Conservation (phyloP, 257 asterid species). For the Solanum okadae region DNA sequence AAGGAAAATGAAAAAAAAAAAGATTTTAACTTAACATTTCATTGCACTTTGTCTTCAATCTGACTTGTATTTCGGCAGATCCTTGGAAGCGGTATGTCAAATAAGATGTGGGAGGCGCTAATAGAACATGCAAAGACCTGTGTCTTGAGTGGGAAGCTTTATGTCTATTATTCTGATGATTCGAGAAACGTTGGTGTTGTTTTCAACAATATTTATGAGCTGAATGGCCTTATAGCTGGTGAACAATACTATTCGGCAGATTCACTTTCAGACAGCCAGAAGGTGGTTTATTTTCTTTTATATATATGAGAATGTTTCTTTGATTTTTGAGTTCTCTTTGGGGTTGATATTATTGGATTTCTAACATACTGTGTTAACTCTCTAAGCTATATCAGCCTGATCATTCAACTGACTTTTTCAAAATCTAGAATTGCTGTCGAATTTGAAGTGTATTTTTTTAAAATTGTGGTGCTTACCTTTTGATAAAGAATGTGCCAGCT, state of each 20-base stretch:
- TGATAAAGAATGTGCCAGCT: not conserved
- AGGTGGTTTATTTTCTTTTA: slow-evolving; percentile 35
- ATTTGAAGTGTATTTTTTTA: not conserved
- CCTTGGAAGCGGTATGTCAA: slow-evolving; percentile 98
- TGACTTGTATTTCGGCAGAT: slow-evolving; percentile 34
- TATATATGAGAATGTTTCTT: not conserved
- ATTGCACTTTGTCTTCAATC: not conserved
- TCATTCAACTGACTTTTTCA: not conserved
- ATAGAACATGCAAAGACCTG: slow-evolving; percentile 93
- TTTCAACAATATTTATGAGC: slow-evolving; percentile 85
- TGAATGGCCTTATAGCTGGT: slow-evolving; percentile 77
- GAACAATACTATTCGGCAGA: slow-evolving; percentile 80
- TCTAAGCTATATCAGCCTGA: not conserved
- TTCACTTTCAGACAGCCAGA: slow-evolving; percentile 89
- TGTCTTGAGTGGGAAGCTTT: slow-evolving; percentile 85
- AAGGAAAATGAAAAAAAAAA: not conserved
- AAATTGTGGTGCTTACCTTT: not conserved
- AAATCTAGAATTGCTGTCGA: not conserved
- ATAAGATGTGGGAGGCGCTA: slow-evolving; percentile 98
- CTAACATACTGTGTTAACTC: not conserved
- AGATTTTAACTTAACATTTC: not conserved
- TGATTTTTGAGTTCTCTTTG: not conserved
- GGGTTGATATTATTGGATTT: not conserved
- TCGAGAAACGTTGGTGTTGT: slow-evolving; percentile 71
- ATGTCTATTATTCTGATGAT: slow-evolving; percentile 78